Evolutionary conservation across 2,329 filamentous ascomycete species (phyloP).

Genomic region (Cercospora sesami): DNA sequence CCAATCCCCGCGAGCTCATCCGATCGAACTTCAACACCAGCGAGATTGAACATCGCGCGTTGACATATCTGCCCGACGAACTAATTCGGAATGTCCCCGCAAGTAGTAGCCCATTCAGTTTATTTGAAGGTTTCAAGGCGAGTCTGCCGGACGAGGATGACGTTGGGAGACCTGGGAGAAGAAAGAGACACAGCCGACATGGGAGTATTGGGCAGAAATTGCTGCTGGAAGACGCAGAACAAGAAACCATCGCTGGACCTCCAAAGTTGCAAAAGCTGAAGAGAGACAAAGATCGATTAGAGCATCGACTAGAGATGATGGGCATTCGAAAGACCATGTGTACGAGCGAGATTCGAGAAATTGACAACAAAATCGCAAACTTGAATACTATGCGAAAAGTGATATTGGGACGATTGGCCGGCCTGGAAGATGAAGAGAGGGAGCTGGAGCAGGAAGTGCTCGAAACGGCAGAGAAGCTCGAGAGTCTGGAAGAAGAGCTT

Average conservation of each 20-base stretch:
- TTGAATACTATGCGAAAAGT: conserved; percentile 90
- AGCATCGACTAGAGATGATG: conserved; percentile 87
- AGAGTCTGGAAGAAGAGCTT: conserved; percentile 62
- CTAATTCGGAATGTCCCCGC: conserved; percentile 87
- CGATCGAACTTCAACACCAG: conserved; percentile 84
- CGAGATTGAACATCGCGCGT: conserved; percentile 91
- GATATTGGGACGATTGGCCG: conserved; percentile 80
- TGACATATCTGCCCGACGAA: conserved; percentile 86
- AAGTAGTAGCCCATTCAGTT: conserved; percentile 78
- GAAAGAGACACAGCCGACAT: conserved; percentile 66
- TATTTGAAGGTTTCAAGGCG: conserved; percentile 96
- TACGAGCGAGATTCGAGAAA: conserved; percentile 90
- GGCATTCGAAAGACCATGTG: conserved; percentile 95
- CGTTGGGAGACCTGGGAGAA: conserved; percentile 44
- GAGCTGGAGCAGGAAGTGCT: conserved; percentile 81
- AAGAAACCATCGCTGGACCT: conserved; percentile 59
- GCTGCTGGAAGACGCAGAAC: conserved; percentile 59
- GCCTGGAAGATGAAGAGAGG: conserved; percentile 85
- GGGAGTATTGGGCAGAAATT: conserved; percentile 75
- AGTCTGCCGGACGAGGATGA: conserved; percentile 70
- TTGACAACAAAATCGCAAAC: conserved; percentile 95
- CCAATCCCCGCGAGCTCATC: conserved; percentile 89
- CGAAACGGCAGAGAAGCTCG: conserved; percentile 62
- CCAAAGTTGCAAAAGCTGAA: conserved; percentile 72
- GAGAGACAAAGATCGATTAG: conserved; percentile 75